These are phyloP conservation scores for Harringtonia lauricola DNA, from an alignment of 2,329 filamentous ascomycete genomes.

Conservation along the genomic window DNA sequence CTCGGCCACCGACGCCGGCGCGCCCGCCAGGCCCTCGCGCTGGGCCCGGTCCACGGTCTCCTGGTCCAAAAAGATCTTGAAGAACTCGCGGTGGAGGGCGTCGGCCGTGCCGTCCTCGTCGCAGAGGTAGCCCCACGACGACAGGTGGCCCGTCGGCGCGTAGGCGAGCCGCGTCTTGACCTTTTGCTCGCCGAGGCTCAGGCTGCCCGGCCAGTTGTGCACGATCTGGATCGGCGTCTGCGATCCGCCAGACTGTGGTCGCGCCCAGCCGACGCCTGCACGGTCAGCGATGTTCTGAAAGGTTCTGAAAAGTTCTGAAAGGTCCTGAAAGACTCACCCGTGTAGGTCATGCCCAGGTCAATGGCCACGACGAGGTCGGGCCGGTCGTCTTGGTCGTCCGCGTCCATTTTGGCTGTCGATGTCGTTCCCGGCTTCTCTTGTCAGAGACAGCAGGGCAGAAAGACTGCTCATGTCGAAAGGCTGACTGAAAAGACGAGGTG, in stretches of 20 bases:
- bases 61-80: slow-evolving; percentile 43
- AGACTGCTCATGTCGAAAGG: too few relatives aligned
- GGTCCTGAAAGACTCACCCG: slow-evolving; percentile 18
- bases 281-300: too few relatives aligned
- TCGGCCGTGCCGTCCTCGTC: slow-evolving; percentile 29
- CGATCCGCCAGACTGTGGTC: slow-evolving; percentile 18
- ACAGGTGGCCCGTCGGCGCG: slow-evolving; percentile 24
- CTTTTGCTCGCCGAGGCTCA: slow-evolving; percentile 41
- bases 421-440: too few relatives aligned
- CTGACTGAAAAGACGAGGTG: too few relatives aligned
- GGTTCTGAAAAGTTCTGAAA: too few relatives aligned
- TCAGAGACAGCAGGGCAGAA: too few relatives aligned
- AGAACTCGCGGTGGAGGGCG: slow-evolving; percentile 34
- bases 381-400: too few relatives aligned
- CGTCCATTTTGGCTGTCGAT: too few relatives aligned
- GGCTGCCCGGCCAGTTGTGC: slow-evolving; percentile 42
- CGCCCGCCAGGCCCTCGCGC: slow-evolving; percentile 29
- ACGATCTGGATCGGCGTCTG: slow-evolving; percentile 31
- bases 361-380: slow-evolving; percentile 30
- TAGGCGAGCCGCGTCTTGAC: slow-evolving; percentile 41
- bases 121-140: slow-evolving; percentile 43
- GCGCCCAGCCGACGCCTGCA: slow-evolving; percentile 24
- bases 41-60: slow-evolving; percentile 30
- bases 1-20: slow-evolving; percentile 27
- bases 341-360: slow-evolving; percentile 35